phyloP scores from a whole-genome alignment of 257 asterid species.

The Salvia miltiorrhiza region DNA sequence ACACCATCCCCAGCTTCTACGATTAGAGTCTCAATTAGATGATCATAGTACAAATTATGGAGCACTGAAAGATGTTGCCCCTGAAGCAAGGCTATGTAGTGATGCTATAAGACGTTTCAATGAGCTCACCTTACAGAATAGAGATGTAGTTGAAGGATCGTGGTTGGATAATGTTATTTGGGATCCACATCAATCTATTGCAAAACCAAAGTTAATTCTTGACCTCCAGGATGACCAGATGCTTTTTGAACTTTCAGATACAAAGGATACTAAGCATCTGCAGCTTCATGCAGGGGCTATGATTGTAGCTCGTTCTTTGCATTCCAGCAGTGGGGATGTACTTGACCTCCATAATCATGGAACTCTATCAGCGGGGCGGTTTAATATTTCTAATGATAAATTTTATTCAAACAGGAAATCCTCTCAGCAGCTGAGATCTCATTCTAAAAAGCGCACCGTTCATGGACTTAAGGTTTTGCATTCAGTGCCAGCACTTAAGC shows the following conservation, averaged over 20 bases:
- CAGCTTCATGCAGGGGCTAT: constrained; percentile 94
- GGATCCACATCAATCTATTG: constrained; percentile 66
- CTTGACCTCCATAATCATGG: constrained; percentile 68
- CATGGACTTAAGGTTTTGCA: constrained; percentile 95
- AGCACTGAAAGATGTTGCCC: constrained; percentile 37
- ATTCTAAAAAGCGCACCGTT: constrained; percentile 83
- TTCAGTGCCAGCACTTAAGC: constrained; percentile 92
- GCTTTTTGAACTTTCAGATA: constrained; percentile 89
- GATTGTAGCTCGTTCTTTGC: constrained; percentile 63
- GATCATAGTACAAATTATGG: constrained; percentile 32
- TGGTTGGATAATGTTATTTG: constrained; percentile 87
- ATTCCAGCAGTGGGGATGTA: constrained; percentile 53
- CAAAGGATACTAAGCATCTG: constrained; percentile 52
- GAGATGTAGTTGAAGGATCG: constrained; percentile 73
- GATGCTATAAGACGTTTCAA: constrained; percentile 69
- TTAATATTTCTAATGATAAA: constrained; percentile 92
- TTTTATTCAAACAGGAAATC: constrained; percentile 88
- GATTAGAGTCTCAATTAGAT: constrained; percentile 65
- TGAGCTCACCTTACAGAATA: constrained; percentile 67
- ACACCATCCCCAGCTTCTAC: constrained; percentile 81
- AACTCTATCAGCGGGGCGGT: constrained; percentile 57
- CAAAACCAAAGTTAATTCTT: constrained; percentile 76
- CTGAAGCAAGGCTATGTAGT: constrained; percentile 37
- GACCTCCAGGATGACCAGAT: constrained; percentile 97
- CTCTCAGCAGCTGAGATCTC: constrained; percentile 89